Percentiles rank a stretch among this genome's conserved stretches.
These are phyloP conservation scores for Phycomyces nitens DNA, from an alignment of 192 early-diverging fungal genomes.

Conservation along the genomic window DNA sequence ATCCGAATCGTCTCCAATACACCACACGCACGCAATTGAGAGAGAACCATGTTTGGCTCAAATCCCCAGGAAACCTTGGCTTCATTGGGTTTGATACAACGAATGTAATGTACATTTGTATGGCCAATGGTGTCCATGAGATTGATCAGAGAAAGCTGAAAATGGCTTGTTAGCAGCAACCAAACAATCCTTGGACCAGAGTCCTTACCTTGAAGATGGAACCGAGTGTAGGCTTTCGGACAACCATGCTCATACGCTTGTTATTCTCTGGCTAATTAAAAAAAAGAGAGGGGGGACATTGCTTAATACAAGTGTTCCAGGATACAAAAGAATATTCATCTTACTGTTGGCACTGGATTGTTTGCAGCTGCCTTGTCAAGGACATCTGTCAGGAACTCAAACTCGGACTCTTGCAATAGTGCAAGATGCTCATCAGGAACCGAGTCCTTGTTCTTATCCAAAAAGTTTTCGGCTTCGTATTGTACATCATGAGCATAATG, in stretches of 20 bases:
- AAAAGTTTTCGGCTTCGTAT: constrained; percentile 94
- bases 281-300: too few relatives aligned
- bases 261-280: constrained; percentile 15
- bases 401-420: constrained; percentile 71
- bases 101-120: constrained; percentile 95
- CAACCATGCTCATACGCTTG: constrained; percentile 51
- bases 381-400: constrained; percentile 79
- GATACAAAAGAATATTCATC: not conserved
- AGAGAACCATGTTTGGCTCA: constrained; percentile 91
- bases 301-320: too few relatives aligned
- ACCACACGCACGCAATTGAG: constrained; percentile 96
- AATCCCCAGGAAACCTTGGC: constrained; percentile 90
- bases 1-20: constrained; percentile 98
- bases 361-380: constrained; percentile 49
- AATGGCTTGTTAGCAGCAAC: not conserved
- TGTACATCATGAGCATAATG: constrained; percentile 96
- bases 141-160: constrained; percentile 70
- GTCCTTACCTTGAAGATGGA: constrained; percentile 80
- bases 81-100: constrained; percentile 99
- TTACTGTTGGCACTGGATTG: constrained; percentile 28
- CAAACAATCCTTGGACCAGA: not conserved
- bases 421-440: constrained; percentile 89
- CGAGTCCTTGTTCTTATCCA: constrained; percentile 99
- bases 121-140: constrained; percentile 93
- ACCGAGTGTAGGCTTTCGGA: constrained; percentile 89